These are phyloP conservation scores for Trypanosoma vivax DNA, from an alignment of 208 protist genomes.

Conservation along the genomic window DNA sequence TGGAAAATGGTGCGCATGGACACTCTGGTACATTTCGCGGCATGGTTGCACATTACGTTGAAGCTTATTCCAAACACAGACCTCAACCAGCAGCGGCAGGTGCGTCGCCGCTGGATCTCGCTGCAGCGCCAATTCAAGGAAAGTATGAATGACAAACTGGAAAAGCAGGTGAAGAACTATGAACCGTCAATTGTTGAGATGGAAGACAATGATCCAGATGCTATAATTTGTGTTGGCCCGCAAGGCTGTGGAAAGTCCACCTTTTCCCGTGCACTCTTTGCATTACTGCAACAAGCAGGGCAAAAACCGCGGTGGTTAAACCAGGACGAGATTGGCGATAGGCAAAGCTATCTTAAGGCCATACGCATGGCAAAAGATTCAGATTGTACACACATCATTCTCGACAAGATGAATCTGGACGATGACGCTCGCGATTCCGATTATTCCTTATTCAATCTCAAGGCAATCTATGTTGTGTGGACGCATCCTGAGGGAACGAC, in stretches of 20 bases:
- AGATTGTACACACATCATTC: slow-evolving; percentile 59
- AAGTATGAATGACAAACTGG: slow-evolving; percentile 4
- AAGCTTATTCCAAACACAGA: slow-evolving; percentile 47
- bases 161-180: slow-evolving; percentile 1
- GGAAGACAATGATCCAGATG: slow-evolving; percentile 17
- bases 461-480: slow-evolving; percentile 40
- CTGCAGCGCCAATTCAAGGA: slow-evolving; percentile 37
- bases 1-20: slow-evolving; percentile 57
- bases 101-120: slow-evolving; percentile 57
- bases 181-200: neutral
- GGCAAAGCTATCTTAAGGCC: slow-evolving; percentile 40
- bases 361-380: slow-evolving; percentile 29
- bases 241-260: slow-evolving; percentile 85
- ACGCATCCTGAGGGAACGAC: slow-evolving; percentile 31
- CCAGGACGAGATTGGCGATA: slow-evolving; percentile 66
- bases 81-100: slow-evolving; percentile 24
- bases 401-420: slow-evolving; percentile 84
- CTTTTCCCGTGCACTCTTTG: slow-evolving; percentile 49
- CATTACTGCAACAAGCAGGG: slow-evolving; percentile 45
- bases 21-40: slow-evolving; percentile 48
- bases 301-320: slow-evolving; percentile 69
- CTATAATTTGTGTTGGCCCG: slow-evolving; percentile 64
- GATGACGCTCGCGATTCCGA: slow-evolving; percentile 33
- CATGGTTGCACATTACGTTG: slow-evolving; percentile 57
- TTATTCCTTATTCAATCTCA: slow-evolving; percentile 25